Percentiles rank a stretch among this genome's conserved stretches.
Conservation (phyloP, 164 flowering plant species). For the Kingdonia uniflora region DNA sequence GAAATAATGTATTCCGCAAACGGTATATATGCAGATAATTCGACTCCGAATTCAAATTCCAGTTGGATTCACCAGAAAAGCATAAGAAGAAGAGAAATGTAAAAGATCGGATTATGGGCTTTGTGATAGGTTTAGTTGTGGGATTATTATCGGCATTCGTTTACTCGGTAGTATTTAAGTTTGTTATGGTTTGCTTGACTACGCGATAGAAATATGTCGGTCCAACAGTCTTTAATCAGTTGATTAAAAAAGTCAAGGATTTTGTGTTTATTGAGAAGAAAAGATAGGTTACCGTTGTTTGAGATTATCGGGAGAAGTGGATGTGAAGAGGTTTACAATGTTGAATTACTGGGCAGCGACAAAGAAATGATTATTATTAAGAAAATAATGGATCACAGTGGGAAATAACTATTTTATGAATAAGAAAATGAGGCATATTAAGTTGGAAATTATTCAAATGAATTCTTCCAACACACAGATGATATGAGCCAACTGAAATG, state of each 20-base stretch:
- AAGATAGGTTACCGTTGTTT: constrained; percentile 46
- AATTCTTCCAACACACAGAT: constrained; percentile 52
- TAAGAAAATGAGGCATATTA: constrained; percentile 73
- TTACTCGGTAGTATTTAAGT: constrained; percentile 39
- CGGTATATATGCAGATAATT: constrained; percentile 43
- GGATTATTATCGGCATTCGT: constrained; percentile 51
- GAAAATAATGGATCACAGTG: constrained; percentile 49
- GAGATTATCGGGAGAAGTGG: constrained; percentile 74
- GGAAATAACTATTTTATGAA: constrained; percentile 45
- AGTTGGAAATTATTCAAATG: constrained; percentile 74
- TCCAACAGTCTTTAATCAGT: constrained; percentile 44
- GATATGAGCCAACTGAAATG: constrained; percentile 78
- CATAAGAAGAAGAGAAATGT: constrained; percentile 14
- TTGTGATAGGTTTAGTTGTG: constrained; percentile 42
- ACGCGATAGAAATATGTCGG: constrained; percentile 30
- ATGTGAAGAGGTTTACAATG: constrained; percentile 76
- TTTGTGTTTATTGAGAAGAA: constrained; percentile 67
- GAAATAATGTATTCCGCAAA: constrained; percentile 20
- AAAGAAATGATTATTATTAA: constrained; percentile 69
- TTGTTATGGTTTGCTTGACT: constrained; percentile 19
- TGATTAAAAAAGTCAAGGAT: constrained; percentile 56
- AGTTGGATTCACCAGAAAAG: constrained; percentile 12
- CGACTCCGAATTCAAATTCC: neutral
- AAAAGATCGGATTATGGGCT: constrained; percentile 41
- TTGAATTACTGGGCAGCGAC: constrained; percentile 46